Evolutionary conservation across 1,284 basidiomycete genomes (phyloP).

Genomic region (Pisolithus thermaeus): DNA sequence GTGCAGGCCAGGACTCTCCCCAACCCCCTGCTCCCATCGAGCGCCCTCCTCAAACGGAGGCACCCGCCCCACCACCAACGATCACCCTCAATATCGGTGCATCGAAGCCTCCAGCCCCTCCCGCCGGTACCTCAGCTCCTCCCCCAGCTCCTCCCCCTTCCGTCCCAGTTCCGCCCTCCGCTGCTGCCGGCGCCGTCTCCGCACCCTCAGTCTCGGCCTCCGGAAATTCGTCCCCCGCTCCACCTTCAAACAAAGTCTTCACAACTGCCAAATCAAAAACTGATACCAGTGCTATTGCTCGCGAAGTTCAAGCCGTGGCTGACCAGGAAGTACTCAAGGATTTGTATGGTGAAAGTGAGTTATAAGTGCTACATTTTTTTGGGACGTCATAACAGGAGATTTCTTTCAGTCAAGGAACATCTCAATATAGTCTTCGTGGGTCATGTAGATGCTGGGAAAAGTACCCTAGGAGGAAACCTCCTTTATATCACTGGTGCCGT

Average conservation of each 20-base stretch:
- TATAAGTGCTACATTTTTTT: not conserved
- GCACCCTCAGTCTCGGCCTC: constrained; percentile 30
- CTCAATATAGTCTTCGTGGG: constrained; percentile 96
- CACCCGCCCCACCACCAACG: constrained; percentile 53
- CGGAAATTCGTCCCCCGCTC: constrained; percentile 34
- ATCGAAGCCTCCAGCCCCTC: constrained; percentile 31
- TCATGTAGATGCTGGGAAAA: constrained; percentile 97
- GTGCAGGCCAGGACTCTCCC: constrained; percentile 29
- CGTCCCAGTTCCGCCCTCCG: constrained; percentile 2
- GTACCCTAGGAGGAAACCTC: constrained; percentile 95
- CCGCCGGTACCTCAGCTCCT: constrained; percentile 20
- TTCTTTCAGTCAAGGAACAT: constrained; percentile 74
- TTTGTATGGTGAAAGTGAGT: constrained; percentile 77
- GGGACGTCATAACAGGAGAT: constrained; percentile 1
- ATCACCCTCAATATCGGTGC: constrained; percentile 60
- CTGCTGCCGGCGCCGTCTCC: constrained; percentile 19
- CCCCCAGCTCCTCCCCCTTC: constrained; percentile 30
- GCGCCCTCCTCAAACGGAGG: constrained; percentile 51
- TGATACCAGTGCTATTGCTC: constrained; percentile 70
- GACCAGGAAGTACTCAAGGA: constrained; percentile 81
- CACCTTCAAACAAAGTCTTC: constrained; percentile 60
- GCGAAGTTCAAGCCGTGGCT: constrained; percentile 75
- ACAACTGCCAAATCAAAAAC: constrained; percentile 78
- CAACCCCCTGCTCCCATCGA: constrained; percentile 41
- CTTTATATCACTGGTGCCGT: constrained; percentile 86